Evolutionary conservation across 2,329 filamentous ascomycete species (phyloP).

Genomic region (Alternaria brassicicola): DNA sequence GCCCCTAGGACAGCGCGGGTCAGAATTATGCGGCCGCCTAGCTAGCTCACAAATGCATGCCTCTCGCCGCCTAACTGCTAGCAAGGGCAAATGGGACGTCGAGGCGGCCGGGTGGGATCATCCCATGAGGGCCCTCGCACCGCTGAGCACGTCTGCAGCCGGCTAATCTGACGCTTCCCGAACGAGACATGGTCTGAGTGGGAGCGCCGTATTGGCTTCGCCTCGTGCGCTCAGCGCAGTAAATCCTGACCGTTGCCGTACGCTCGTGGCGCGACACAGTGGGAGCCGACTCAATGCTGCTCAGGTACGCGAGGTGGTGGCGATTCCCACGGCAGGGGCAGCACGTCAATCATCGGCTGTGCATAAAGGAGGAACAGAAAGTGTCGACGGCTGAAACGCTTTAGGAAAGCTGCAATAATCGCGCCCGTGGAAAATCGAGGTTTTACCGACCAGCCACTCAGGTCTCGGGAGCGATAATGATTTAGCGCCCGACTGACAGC

Average conservation of each 20-base stretch:
- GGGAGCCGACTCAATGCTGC: conserved; percentile 16
- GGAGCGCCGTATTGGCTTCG: conserved; percentile 37
- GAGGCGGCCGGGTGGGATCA: conserved; percentile 34
- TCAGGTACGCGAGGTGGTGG: conserved; percentile 44
- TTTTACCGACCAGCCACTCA: conserved; percentile 46
- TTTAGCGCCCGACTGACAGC: conserved; percentile 46
- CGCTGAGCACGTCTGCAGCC: conserved; percentile 30
- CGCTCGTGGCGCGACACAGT: conserved; percentile 35
- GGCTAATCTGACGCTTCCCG: conserved; percentile 42
- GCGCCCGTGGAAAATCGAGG: conserved; percentile 38
- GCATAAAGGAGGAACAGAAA: conserved; percentile 44
- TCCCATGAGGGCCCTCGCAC: conserved; percentile 31
- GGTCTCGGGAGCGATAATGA: conserved; percentile 31
- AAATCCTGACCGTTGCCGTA: conserved; percentile 38
- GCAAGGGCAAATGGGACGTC: conserved; percentile 46
- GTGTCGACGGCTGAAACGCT: conserved; percentile 42
- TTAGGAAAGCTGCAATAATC: conserved; percentile 40
- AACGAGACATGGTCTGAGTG: conserved; percentile 33
- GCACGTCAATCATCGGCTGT: conserved; percentile 36
- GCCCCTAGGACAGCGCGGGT: conserved; percentile 35
- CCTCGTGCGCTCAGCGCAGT: conserved; percentile 32
- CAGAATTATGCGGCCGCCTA: conserved; percentile 39
- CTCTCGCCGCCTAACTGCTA: conserved; percentile 34
- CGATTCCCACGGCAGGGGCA: conserved; percentile 31
- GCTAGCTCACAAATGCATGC: conserved; percentile 28